phyloP scores from a whole-genome alignment of 2,329 filamentous ascomycete species.

The Trichoderma sp. region DNA sequence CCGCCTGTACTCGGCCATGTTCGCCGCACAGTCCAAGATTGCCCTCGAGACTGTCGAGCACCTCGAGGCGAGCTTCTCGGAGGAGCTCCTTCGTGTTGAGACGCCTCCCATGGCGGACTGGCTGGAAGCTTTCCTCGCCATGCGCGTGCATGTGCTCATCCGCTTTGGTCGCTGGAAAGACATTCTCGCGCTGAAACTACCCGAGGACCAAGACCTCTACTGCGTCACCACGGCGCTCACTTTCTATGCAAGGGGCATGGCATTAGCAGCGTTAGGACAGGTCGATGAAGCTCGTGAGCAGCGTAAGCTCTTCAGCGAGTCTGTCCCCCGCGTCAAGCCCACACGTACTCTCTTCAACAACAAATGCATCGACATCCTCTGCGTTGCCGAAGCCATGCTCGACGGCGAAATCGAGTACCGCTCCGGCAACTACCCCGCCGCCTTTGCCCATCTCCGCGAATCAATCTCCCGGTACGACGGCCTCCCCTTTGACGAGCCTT shows the following conservation, averaged over 20 bases:
- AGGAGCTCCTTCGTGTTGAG: slow-evolving; percentile 62
- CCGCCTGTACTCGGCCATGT: slow-evolving; percentile 75
- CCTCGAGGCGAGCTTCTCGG: slow-evolving; percentile 64
- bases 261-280: slow-evolving; percentile 59
- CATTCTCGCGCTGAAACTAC: slow-evolving; percentile 57
- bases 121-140: slow-evolving; percentile 69
- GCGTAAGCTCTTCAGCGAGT: slow-evolving; percentile 51
- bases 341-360: slow-evolving; percentile 56
- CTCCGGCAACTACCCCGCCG: slow-evolving; percentile 54
- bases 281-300: slow-evolving; percentile 57
- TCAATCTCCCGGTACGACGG: slow-evolving; percentile 62
- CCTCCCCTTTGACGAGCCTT: slow-evolving; percentile 72
- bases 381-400: slow-evolving; percentile 66
- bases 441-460: slow-evolving; percentile 59
- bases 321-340: slow-evolving; percentile 53
- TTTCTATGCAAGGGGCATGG: slow-evolving; percentile 69
- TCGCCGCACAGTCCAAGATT: slow-evolving; percentile 64
- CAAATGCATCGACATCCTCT: slow-evolving; percentile 57
- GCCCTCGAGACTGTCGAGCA: slow-evolving; percentile 61
- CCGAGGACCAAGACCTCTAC: slow-evolving; percentile 61
- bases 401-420: slow-evolving; percentile 75
- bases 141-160: slow-evolving; percentile 69
- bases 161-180: slow-evolving; percentile 74
- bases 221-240: slow-evolving; percentile 68
- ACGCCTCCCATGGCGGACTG: slow-evolving; percentile 78